A percentile compares a stretch with the other conserved stretches of the same genome.
These are phyloP conservation scores for Trametes gibbosa DNA, from an alignment of 768 basidiomycete genomes.

Conservation along the genomic window DNA sequence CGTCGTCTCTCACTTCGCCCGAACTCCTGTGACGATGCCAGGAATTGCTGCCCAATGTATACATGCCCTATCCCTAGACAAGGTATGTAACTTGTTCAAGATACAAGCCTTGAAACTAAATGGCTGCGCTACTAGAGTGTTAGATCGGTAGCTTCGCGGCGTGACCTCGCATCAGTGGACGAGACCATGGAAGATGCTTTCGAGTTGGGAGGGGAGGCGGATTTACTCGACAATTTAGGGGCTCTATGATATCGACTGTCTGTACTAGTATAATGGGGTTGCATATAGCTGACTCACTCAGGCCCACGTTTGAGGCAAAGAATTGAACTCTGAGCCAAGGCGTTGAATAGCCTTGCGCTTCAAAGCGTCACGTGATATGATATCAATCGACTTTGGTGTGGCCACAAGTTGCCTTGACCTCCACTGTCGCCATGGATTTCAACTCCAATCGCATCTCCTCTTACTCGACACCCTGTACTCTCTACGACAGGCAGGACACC, in stretches of 20 bases:
- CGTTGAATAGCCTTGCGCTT: no score
- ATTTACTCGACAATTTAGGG: no score
- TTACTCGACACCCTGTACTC: background rate
- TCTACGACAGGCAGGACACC: background rate
- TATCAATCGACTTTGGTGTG: no score
- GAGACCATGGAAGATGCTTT: no score
- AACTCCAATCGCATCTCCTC: background rate
- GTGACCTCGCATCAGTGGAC: background rate
- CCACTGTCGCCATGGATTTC: background rate
- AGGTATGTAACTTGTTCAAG: background rate
- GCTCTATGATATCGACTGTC: no score
- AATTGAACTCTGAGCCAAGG: no score
- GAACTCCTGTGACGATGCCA: background rate
- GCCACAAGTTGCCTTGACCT: no score
- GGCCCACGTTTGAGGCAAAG: no score
- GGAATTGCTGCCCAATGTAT: background rate
- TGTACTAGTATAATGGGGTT: no score
- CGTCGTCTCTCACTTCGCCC: conserved; percentile 3
- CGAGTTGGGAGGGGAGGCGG: no score
- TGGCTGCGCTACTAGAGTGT: background rate
- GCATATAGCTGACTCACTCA: no score
- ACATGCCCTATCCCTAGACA: conserved; percentile 1
- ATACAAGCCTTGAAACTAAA: background rate
- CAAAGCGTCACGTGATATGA: no score
- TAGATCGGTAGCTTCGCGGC: background rate